Percentiles rank a stretch among this genome's conserved stretches.
Conservation (phyloP, 75 land plant genomes). For the Selaginella tamariscina region DNA sequence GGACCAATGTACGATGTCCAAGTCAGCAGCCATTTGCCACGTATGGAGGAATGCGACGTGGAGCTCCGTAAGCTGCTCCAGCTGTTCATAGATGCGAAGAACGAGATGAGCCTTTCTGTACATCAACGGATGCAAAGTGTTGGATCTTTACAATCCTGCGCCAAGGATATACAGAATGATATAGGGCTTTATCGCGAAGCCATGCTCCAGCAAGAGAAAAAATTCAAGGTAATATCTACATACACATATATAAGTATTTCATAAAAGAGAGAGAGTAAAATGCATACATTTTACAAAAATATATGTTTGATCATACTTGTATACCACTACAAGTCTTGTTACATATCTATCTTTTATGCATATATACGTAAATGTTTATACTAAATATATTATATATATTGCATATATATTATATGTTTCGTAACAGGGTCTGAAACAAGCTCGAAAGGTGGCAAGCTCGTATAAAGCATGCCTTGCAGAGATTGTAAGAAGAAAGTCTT, state of each 20-base stretch:
- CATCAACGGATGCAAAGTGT: constrained; percentile 78
- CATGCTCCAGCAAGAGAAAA: constrained; percentile 61
- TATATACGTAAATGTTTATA: too few relatives aligned
- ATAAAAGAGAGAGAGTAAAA: too few relatives aligned
- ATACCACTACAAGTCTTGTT: too few relatives aligned
- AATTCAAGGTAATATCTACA: constrained; percentile 50
- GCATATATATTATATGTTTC: too few relatives aligned
- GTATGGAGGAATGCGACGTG: constrained; percentile 50
- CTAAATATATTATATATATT: too few relatives aligned
- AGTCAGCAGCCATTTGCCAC: constrained; percentile 71
- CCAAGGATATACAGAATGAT: constrained; percentile 54
- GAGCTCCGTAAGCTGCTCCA: constrained; percentile 47
- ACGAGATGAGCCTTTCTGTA: constrained; percentile 69
- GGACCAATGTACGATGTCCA: constrained; percentile 97
- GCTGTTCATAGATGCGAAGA: constrained; percentile 49
- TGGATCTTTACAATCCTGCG: constrained; percentile 48
- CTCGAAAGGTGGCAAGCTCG: constrained; percentile 67
- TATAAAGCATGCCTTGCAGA: constrained; percentile 92
- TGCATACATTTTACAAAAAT: too few relatives aligned
- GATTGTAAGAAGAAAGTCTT: constrained; percentile 79
- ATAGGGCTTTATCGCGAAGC: constrained; percentile 77
- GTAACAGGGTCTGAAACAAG: constrained; percentile 52
- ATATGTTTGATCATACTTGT: too few relatives aligned
- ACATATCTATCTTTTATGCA: too few relatives aligned
- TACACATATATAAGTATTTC: too few relatives aligned